Evolutionary conservation across 345 rosid species (phyloP), one percentile per base, ranked within the genome.

Genomic region (Jatropha curcas): DNA sequence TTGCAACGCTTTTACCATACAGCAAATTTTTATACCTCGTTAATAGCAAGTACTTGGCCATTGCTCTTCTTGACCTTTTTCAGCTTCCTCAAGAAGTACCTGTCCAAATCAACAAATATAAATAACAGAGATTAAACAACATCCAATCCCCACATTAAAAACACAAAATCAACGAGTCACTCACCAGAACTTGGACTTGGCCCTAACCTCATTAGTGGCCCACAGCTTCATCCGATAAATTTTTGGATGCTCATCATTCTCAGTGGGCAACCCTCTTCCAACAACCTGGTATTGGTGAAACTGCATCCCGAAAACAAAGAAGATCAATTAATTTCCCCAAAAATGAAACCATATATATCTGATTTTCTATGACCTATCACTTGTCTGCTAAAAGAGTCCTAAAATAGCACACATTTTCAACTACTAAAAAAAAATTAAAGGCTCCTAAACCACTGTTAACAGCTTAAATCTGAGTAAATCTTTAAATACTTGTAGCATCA

Each of bases 251-350:
- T 68, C 88, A 80, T 86, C 88, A 2, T 65, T 48, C 73, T 88
- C 88, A 1, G 88, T 80, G n/a, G 92, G 92, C 65, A 84, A 81
- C 62, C 87, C 90, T 79, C 90, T 81, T 27, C 90, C 92, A 20
- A 84, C 92, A 72, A 88, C 90, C 81, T 88, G 92, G 81, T 88
- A 85, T 71, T 87, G 87, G 64, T 85, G 90, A 73, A 83, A 84
- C 87, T 87, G 86, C 80, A 34, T 4, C 22, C 24, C 9, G 4
- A 14, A 39, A 43, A 17, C 14, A 52, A 24, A 1, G 8, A 65
- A 60, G 0, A 4, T 19, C 60, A 51, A 33, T 10, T 1, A 27
- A 17, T 20, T 5, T 14, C 4, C 25, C 43, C 1, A 17, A 60
- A 33, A 0, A 6, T 5, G 16, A 30, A 7, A 33, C n/a, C 22